Evolutionary conservation across 2,329 filamentous ascomycete species (phyloP), one percentile per base, ranked within the genome.

Genomic region (Cephalotrichum gorgonifer): DNA sequence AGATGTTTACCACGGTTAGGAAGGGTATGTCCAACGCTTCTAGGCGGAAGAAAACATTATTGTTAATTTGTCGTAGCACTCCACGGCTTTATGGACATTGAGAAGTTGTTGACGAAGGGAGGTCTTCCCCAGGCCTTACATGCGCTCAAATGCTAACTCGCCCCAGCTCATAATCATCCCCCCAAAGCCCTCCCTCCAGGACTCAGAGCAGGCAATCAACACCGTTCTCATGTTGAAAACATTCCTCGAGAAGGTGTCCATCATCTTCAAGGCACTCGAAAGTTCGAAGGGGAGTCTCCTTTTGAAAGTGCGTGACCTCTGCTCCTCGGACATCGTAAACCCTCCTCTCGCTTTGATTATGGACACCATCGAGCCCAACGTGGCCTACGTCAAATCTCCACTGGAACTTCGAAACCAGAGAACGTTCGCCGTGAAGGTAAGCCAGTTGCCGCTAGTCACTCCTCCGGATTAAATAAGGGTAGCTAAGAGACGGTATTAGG

Each of bases 361-460:
- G 42, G 67, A 72, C 14, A 79, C 79, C 0, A 83, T 98, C 55
- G 93, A 97, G 54, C 77, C 86, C 8, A 86, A 95, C 60, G 86
- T 89, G 0, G 78, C 75, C 0, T 94, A 86, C 56, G 85, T 87
- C 51, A 86, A 76, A 43, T 80, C 83, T 22, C 85, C 93, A 1
- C 73, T 97, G 4, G 91, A 96, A 53, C 72, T 95, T 50, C 79
- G 90, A 14, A 95, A 96, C 53, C 91, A 97, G 61, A 76, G 91
- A 54, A 87, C 85, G 1, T 96, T 94, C 67, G 91, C 91, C 22
- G 84, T 97, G 28, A 93, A 85, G 68, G 80, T 82, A 58, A 50
- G 55, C 6, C 1, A 14, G 4, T 22, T 25, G 9, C 30, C 27
- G 2, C n/a, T 7, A n/a, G n/a, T n/a, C n/a, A n/a, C n/a, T 27